Evolutionary conservation across 108 stramenopile species (phyloP), one percentile per base, ranked within the genome.

Genomic region (Cyclotella cryptica): DNA sequence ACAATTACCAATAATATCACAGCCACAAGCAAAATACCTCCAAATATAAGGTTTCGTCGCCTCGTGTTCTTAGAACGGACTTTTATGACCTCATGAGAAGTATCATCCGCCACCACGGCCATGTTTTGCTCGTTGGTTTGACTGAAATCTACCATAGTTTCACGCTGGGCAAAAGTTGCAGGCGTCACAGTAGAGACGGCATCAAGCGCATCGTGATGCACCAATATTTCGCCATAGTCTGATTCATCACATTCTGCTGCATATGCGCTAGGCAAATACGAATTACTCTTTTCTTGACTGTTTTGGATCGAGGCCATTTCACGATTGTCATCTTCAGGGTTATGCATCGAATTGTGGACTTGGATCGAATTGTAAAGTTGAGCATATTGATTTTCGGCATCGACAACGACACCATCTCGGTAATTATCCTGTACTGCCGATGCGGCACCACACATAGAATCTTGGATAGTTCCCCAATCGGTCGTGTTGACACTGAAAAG

Each of bases 151-250:
- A 44, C 24, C 1, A 26, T 46, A 10, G 21, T 65, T 26, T 42
- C 30, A 11, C 42, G 19, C 35, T 41, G 44, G 15, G 22, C 43
- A 65, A 65, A 65, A 19, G 64, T 65, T 12, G 64, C 64, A 3
- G 64, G 64, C 22, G 64, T 65, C 14, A 65, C 64, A 0, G 64
- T 65, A 17, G 64, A 65, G 6, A 65, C 24, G 12, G 6, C 43
- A 65, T 65, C 64, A 11, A 44, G 1, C 19, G 42, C 4, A 65
- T 45, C 11, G 12, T 45, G 21, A 65, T 44, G 22, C 8, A 65
- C 43, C 43, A 65, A 43, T 43, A 65, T 26, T 11, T 65, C 64
- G 3, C 64, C 64, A 13, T 65, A 65, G 28, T 65, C 64, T 6
- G 44, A 26, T 26, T 65, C 64, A 22, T 65, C 64, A 43, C 44